Evolutionary conservation across 2,329 filamentous ascomycete genomes (phyloP).

Genomic region (Colletotrichum sublineola): DNA sequence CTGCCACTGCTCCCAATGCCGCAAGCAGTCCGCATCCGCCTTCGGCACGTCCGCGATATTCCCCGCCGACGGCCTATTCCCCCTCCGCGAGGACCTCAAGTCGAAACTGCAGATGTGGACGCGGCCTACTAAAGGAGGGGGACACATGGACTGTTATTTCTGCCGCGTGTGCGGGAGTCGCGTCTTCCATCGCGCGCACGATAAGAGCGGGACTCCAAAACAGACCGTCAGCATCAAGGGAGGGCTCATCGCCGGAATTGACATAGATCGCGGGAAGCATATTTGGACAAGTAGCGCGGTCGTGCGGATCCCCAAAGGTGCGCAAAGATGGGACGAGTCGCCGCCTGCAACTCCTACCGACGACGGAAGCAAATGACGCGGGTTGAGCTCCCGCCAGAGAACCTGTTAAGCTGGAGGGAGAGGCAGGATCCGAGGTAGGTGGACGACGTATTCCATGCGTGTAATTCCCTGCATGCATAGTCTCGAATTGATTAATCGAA

Average conservation of each 20-base stretch:
- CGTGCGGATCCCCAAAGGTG: constrained; percentile 56
- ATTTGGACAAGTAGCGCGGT: constrained; percentile 62
- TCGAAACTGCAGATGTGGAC: constrained; percentile 53
- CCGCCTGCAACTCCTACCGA: constrained; percentile 11
- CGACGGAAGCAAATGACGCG: background rate
- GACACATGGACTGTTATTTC: constrained; percentile 59
- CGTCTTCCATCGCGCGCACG: constrained; percentile 59
- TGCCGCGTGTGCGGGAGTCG: constrained; percentile 60
- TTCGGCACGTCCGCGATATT: constrained; percentile 62
- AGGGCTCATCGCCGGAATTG: constrained; percentile 58
- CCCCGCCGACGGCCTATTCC: constrained; percentile 56
- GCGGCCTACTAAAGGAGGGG: constrained; percentile 56
- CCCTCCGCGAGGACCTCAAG: constrained; percentile 51
- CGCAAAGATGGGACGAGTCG: constrained; percentile 33
- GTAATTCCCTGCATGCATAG: background rate
- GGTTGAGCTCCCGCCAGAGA: background rate
- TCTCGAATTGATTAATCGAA: background rate
- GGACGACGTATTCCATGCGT: background rate
- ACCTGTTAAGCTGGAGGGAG: background rate
- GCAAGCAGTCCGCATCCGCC: constrained; percentile 59
- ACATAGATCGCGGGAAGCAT: constrained; percentile 56
- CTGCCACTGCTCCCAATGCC: constrained; percentile 63
- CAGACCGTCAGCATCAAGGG: constrained; percentile 61
- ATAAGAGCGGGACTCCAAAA: constrained; percentile 54
- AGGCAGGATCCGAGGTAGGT: background rate